These are phyloP conservation scores for Aegilops longissima DNA, from an alignment of 176 grass and related monocot species.

Conservation along the genomic window DNA sequence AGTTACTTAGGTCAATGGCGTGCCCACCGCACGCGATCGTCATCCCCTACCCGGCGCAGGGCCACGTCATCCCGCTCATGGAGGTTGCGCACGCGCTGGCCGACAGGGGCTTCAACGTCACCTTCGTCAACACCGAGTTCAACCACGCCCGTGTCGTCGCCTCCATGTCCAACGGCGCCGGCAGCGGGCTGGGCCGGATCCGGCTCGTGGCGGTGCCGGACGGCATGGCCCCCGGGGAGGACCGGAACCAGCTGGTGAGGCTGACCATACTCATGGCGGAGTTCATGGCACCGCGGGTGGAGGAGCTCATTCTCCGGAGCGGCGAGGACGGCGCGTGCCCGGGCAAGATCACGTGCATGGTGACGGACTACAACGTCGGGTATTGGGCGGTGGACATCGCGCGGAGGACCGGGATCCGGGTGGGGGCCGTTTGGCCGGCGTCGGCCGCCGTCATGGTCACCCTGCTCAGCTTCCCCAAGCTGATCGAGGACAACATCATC, in stretches of 20 bases:
- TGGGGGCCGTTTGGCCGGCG: constrained; percentile 24
- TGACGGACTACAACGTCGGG: constrained; percentile 33
- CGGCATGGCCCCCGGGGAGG: constrained; percentile 37
- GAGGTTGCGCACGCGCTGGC: constrained; percentile 42
- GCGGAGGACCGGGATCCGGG: constrained; percentile 13
- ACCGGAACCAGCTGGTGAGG: constrained; percentile 33
- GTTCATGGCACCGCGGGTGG: constrained; percentile 40
- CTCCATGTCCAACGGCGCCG: not conserved
- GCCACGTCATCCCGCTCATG: constrained; percentile 68
- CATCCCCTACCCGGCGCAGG: constrained; percentile 50
- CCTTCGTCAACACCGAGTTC: constrained; percentile 67
- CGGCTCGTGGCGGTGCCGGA: constrained; percentile 43
- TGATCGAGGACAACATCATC: constrained; percentile 37
- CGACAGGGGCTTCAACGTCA: constrained; percentile 46
- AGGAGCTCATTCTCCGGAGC: constrained; percentile 32
- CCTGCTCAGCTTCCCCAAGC: constrained; percentile 29
- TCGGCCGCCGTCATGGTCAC: constrained; percentile 10
- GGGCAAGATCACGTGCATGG: constrained; percentile 42
- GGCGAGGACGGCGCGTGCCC: not conserved
- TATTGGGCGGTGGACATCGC: constrained; percentile 32
- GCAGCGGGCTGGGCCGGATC: constrained; percentile 15
- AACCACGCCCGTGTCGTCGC: constrained; percentile 44
- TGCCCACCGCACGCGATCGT: constrained; percentile 29
- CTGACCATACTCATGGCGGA: constrained; percentile 11
- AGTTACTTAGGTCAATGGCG: not conserved